These are phyloP conservation scores for Pleurostoma richardsiae DNA, from an alignment of 2,329 filamentous ascomycete species.

Conservation along the genomic window DNA sequence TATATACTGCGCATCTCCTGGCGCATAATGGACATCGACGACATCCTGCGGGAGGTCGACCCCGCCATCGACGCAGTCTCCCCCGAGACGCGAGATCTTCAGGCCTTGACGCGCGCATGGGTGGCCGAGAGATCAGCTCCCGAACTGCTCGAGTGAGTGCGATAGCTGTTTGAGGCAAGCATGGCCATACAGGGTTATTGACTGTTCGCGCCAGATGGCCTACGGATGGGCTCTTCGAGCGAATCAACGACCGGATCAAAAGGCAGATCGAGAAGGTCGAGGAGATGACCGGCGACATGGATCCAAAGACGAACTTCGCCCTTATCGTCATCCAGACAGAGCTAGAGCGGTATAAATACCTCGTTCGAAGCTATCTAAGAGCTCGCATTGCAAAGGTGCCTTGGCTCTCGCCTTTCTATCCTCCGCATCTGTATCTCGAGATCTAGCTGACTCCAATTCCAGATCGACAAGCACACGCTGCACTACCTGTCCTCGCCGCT, in stretches of 20 bases:
- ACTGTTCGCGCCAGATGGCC: constrained; percentile 46
- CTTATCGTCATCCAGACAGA: constrained; percentile 96
- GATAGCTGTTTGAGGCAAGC: constrained; percentile 21
- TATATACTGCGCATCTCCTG: too few species aligned
- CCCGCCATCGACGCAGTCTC: constrained; percentile 49
- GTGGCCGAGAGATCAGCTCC: constrained; percentile 86
- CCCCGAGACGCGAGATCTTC: constrained; percentile 67
- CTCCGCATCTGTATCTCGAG: too few species aligned
- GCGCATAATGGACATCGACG: constrained; percentile 66
- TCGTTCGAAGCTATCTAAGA: constrained; percentile 77
- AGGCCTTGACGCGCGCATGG: constrained; percentile 87
- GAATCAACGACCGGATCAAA: constrained; percentile 62
- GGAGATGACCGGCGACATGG: constrained; percentile 73
- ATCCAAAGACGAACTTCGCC: constrained; percentile 85
- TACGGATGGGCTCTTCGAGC: constrained; percentile 70
- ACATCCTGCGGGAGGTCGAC: constrained; percentile 72
- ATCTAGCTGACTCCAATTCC: not conserved
- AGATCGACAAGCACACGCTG: constrained; percentile 74
- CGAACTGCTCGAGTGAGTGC: constrained; percentile 79
- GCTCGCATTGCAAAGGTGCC: constrained; percentile 80
- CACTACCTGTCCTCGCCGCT: constrained; percentile 61
- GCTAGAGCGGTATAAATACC: constrained; percentile 87
- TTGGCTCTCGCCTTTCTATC: not conserved
- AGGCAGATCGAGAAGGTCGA: constrained; percentile 31
- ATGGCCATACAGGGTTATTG: not conserved